phyloP scores from a whole-genome alignment of 495 filamentous ascomycete genomes.

The Penicillium atrosanguineum region DNA sequence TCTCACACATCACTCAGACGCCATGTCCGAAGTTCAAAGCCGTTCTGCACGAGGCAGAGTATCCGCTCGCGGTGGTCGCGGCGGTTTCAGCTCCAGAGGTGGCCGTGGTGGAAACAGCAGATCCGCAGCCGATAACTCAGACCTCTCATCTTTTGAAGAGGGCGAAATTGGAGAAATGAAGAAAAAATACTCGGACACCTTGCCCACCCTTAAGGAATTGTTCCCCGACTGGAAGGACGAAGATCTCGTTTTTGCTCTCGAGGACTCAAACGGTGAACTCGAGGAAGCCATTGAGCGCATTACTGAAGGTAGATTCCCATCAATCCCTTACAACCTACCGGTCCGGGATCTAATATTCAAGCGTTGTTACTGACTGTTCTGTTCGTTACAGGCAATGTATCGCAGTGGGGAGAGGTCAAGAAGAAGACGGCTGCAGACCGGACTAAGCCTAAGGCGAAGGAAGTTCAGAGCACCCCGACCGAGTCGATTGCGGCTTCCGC shows the following conservation, averaged over 20 bases:
- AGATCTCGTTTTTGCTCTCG: slow-evolving; percentile 84
- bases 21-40: slow-evolving; percentile 91
- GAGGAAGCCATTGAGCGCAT: slow-evolving; percentile 83
- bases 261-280: slow-evolving; percentile 89
- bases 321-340: neutral
- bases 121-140: slow-evolving; percentile 63
- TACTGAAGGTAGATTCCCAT: slow-evolving; percentile 67
- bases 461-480: slow-evolving; percentile 54
- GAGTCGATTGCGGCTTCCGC: slow-evolving; percentile 44
- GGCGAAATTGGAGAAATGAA: slow-evolving; percentile 89
- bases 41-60: slow-evolving; percentile 80
- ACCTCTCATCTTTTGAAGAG: slow-evolving; percentile 62
- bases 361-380: slow-evolving; percentile 12
- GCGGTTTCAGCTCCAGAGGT: slow-evolving; percentile 72
- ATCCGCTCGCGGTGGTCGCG: slow-evolving; percentile 78
- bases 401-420: slow-evolving; percentile 94
- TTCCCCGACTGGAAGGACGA: slow-evolving; percentile 91
- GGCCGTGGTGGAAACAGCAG: slow-evolving; percentile 61
- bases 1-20: slow-evolving; percentile 37
- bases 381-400: slow-evolving; percentile 66
- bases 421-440: slow-evolving; percentile 79
- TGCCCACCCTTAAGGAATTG: slow-evolving; percentile 79
- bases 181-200: slow-evolving; percentile 73
- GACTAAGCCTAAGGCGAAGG: slow-evolving; percentile 79
- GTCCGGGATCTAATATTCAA: neutral